phyloP scores from a whole-genome alignment of 2,329 filamentous ascomycete species.

The Colletotrichum camelliae region DNA sequence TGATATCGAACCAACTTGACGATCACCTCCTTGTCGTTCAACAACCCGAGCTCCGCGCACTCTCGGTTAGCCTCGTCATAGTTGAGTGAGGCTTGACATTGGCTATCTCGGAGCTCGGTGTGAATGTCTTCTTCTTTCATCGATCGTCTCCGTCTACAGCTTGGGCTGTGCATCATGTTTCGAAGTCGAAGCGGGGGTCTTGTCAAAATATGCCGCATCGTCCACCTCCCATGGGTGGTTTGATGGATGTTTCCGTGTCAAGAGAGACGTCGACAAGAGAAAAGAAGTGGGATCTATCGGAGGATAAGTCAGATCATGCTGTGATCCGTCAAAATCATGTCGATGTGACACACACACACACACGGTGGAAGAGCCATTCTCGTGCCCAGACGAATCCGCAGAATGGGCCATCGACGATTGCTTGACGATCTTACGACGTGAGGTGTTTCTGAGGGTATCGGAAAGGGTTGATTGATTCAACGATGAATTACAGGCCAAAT shows the following conservation, averaged over 20 bases:
- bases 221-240: not conserved
- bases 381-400: not conserved
- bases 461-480: not conserved
- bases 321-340: not conserved
- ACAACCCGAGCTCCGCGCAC: not conserved
- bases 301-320: not conserved
- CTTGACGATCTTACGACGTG: not conserved
- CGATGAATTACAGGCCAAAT: not conserved
- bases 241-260: not conserved
- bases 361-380: not conserved
- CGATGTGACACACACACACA: not conserved
- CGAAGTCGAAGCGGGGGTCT: not conserved
- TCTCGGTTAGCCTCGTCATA: not conserved
- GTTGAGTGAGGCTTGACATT: not conserved
- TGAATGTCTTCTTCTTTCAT: not conserved
- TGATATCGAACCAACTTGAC: not conserved
- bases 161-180: not conserved
- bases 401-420: not conserved
- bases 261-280: not conserved
- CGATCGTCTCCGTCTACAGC: not conserved
- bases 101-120: not conserved
- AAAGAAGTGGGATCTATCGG: not conserved
- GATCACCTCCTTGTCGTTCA: not conserved
- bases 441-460: not conserved
- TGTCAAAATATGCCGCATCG: not conserved